These are phyloP conservation scores for Cercospora canescens DNA, from an alignment of 2,329 filamentous ascomycete genomes.

Conservation along the genomic window DNA sequence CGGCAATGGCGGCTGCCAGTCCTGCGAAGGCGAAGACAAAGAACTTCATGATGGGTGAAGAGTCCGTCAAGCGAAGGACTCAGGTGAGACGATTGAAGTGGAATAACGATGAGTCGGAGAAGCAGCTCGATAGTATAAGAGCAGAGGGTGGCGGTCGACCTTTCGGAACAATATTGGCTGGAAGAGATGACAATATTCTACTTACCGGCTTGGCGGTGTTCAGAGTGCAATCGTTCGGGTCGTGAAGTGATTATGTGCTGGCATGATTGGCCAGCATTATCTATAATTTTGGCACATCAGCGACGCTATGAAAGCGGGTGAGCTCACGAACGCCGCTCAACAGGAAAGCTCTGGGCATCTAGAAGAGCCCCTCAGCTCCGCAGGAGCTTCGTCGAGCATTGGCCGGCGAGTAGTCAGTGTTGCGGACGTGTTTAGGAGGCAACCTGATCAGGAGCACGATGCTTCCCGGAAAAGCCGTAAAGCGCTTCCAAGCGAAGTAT, in stretches of 20 bases:
- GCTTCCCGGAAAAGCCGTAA: background rate
- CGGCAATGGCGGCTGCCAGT: background rate
- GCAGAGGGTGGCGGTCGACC: background rate
- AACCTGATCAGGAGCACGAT: background rate
- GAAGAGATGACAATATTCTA: background rate
- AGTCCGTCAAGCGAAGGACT: background rate
- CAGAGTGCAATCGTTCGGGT: background rate
- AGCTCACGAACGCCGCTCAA: background rate
- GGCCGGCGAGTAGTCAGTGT: background rate
- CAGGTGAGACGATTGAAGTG: background rate
- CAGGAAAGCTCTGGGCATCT: background rate
- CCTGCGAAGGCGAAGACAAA: background rate
- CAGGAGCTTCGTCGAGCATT: background rate
- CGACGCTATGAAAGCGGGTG: background rate
- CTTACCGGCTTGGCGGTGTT: background rate
- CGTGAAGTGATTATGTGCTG: background rate
- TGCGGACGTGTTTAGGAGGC: background rate
- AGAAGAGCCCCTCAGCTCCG: background rate
- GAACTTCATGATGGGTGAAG: conserved; percentile 3
- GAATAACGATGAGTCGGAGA: background rate
- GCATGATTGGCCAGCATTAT: background rate
- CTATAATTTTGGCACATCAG: background rate
- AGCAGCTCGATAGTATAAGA: background rate
- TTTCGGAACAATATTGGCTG: background rate
- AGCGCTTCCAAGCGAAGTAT: background rate